Evolutionary conservation across 176 grass and related monocot species (phyloP).

Genomic region (Phoenix roebelenii): DNA sequence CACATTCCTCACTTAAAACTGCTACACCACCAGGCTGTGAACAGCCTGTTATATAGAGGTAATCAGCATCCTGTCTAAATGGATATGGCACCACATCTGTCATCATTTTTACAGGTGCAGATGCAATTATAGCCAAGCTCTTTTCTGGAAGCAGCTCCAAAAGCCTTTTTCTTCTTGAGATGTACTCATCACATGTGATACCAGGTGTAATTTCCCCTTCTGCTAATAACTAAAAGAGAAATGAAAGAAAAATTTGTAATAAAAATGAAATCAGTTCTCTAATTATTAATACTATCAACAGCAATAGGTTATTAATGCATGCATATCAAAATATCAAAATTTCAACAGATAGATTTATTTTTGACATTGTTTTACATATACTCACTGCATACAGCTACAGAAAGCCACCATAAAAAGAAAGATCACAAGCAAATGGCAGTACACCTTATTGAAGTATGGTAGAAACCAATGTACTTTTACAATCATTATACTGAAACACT

Average conservation of each 20-base stretch:
- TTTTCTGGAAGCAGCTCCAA: constrained; percentile 59
- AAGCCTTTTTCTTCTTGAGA: constrained; percentile 61
- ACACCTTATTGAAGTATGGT: too few relatives aligned
- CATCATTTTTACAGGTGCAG: constrained; percentile 90
- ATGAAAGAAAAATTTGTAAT: neutral
- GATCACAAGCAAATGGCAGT: too few relatives aligned
- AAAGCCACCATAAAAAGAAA: too few relatives aligned
- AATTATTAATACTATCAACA: too few relatives aligned
- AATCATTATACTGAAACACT: too few relatives aligned
- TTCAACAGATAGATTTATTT: too few relatives aligned
- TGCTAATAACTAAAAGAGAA: constrained; percentile 48
- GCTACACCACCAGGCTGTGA: constrained; percentile 69
- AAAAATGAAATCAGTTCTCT: neutral
- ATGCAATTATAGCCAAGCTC: constrained; percentile 78
- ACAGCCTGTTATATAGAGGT: constrained; percentile 81
- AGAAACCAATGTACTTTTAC: too few relatives aligned
- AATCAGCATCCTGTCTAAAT: constrained; percentile 84
- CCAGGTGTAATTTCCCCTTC: constrained; percentile 83
- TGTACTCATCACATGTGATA: constrained; percentile 55
- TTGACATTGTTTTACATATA: too few relatives aligned
- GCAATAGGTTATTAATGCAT: too few relatives aligned
- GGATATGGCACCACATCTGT: constrained; percentile 86
- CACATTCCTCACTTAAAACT: constrained; percentile 54
- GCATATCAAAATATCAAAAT: too few relatives aligned
- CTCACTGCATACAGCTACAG: too few relatives aligned